Conservation (phyloP, 768 basidiomycete species). For the Gloeopeniophorella convolvens region DNA sequence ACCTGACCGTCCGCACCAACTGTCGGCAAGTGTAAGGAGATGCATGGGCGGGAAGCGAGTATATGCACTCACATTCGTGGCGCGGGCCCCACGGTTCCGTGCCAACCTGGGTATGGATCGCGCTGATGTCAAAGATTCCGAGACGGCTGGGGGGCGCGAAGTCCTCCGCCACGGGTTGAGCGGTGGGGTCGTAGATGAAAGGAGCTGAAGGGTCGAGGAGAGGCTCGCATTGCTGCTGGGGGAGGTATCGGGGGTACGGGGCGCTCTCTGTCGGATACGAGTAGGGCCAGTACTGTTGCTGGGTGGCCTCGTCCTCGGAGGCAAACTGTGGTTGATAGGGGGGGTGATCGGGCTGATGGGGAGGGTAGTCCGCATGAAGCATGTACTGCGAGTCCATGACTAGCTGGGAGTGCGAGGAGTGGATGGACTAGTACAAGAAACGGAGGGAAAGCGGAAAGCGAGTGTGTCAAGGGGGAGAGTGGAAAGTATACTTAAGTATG, state of each 20-base stretch:
- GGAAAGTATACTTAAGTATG: too few species aligned
- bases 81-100: conserved; percentile 9
- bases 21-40: neutral
- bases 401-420: neutral
- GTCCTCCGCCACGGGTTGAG: neutral
- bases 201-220: neutral
- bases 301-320: conserved; percentile 1
- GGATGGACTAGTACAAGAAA: too few species aligned
- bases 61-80: neutral
- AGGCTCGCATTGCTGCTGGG: conserved; percentile 14
- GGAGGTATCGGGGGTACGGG: conserved; percentile 2
- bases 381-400: conserved; percentile 13
- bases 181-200: neutral
- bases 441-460: neutral
- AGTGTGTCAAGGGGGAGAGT: too few species aligned
- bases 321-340: conserved; percentile 1
- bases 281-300: conserved; percentile 16
- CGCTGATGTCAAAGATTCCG: conserved; percentile 10
- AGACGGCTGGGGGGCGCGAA: conserved; percentile 4
- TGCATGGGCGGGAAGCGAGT: neutral
- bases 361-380: conserved; percentile 7
- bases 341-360: conserved; percentile 9
- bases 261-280: neutral
- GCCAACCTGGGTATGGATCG: conserved; percentile 2
- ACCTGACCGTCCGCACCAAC: neutral